Evolutionary conservation across 2,329 filamentous ascomycete species (phyloP).

Genomic region (Rhynchosporium agropyri): DNA sequence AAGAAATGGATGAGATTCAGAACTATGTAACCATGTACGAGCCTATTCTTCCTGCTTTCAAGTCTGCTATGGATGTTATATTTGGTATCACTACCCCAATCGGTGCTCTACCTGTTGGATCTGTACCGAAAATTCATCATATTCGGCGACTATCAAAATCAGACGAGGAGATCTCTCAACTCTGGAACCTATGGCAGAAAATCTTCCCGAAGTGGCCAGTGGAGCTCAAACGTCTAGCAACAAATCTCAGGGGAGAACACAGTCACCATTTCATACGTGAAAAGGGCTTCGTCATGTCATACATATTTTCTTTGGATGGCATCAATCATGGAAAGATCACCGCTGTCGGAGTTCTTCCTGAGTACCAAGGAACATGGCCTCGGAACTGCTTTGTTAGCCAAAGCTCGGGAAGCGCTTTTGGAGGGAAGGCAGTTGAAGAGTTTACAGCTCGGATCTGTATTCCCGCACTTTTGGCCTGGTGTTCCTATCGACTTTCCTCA

Average conservation of each 20-base stretch:
- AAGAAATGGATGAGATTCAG: constrained; percentile 40
- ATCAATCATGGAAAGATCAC: constrained; percentile 41
- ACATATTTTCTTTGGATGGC: constrained; percentile 34
- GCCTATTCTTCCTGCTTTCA: constrained; percentile 48
- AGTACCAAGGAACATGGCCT: constrained; percentile 44
- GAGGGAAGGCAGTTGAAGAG: constrained; percentile 33
- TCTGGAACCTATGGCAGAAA: constrained; percentile 43
- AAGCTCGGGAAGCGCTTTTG: constrained; percentile 35
- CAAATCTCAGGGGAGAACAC: constrained; percentile 38
- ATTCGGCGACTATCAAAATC: constrained; percentile 31
- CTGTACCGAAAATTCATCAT: constrained; percentile 25
- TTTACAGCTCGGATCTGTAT: constrained; percentile 41
- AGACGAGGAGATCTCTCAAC: constrained; percentile 39
- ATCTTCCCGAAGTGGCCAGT: constrained; percentile 45
- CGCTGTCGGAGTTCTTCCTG: constrained; percentile 44
- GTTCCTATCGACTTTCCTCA: constrained; percentile 46
- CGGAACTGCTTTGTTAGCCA: constrained; percentile 44
- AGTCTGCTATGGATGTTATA: constrained; percentile 45
- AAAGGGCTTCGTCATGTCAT: constrained; percentile 46
- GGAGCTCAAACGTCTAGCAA: constrained; percentile 36
- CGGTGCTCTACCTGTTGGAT: constrained; percentile 45
- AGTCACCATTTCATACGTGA: constrained; percentile 45
- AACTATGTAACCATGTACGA: constrained; percentile 51
- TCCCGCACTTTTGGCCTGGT: constrained; percentile 51
- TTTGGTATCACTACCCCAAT: constrained; percentile 42